A percentile compares a stretch with the other conserved stretches of the same genome.
These are phyloP conservation scores for Aureobasidium pullulans DNA, from an alignment of 2,329 filamentous ascomycete genomes.

Conservation along the genomic window DNA sequence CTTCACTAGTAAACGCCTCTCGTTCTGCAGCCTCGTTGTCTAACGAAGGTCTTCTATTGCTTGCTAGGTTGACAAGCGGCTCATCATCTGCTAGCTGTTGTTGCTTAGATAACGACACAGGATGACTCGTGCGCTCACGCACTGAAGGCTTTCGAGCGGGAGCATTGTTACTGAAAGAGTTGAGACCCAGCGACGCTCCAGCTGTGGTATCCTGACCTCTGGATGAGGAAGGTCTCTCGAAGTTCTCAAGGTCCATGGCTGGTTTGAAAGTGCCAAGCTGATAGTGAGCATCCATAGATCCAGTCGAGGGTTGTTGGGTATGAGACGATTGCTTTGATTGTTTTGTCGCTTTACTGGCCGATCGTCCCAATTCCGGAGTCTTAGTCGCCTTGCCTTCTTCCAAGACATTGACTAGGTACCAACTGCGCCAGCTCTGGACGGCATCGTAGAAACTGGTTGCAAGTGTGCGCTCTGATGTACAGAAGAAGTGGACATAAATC, in stretches of 20 bases:
- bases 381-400: conserved; percentile 44
- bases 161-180: neutral
- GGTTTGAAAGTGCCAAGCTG: conserved; percentile 61
- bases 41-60: conserved; percentile 16
- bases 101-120: conserved; percentile 24
- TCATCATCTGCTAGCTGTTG: conserved; percentile 27
- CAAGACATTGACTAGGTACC: conserved; percentile 75
- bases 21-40: conserved; percentile 16
- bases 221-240: conserved; percentile 41
- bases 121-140: conserved; percentile 31
- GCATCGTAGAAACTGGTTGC: conserved; percentile 63
- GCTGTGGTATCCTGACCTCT: conserved; percentile 14
- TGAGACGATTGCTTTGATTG: conserved; percentile 10
- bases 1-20: conserved; percentile 37
- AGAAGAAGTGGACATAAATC: conserved; percentile 90
- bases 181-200: neutral
- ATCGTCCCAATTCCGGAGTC: neutral
- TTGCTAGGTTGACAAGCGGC: conserved; percentile 26
- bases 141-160: conserved; percentile 29
- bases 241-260: conserved; percentile 55
- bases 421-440: conserved; percentile 79
- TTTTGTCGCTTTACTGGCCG: conserved; percentile 10
- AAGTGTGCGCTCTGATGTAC: conserved; percentile 61
- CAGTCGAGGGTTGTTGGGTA: conserved; percentile 16
- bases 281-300: conserved; percentile 47